Evolutionary conservation across 2,329 filamentous ascomycete species (phyloP).

Genomic region (Aspergillus cejpii): DNA sequence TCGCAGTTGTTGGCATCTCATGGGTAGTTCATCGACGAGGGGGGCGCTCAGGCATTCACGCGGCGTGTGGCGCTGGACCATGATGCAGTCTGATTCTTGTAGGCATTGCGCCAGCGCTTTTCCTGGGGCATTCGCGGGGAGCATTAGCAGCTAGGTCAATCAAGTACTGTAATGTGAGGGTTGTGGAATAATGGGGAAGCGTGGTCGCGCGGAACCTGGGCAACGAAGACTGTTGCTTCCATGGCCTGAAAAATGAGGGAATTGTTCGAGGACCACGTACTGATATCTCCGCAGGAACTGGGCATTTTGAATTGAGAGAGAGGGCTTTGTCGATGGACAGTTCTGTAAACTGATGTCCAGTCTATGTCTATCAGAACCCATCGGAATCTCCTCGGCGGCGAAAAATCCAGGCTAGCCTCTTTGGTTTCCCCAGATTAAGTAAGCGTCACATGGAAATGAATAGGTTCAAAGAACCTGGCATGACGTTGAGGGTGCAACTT

Average conservation of each 20-base stretch:
- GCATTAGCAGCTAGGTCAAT: constrained; percentile 16
- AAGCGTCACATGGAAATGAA: constrained; percentile 25
- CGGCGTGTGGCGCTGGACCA: constrained; percentile 79
- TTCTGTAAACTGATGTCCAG: too few species aligned
- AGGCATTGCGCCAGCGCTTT: constrained; percentile 89
- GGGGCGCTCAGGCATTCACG: constrained; percentile 82
- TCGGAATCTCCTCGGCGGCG: constrained; percentile 5
- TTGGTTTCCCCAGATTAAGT: constrained; percentile 28
- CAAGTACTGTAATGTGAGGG: neutral
- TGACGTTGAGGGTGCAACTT: neutral
- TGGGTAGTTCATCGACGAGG: constrained; percentile 72
- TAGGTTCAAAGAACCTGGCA: neutral
- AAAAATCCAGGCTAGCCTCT: constrained; percentile 9
- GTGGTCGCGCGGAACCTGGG: neutral
- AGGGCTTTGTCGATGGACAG: constrained; percentile 6
- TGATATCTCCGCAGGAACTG: constrained; percentile 92
- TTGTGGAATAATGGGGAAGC: neutral
- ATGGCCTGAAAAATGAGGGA: neutral
- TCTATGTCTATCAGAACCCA: too few species aligned
- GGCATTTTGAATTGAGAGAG: constrained; percentile 57
- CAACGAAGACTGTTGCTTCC: too few species aligned
- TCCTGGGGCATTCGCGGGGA: constrained; percentile 49
- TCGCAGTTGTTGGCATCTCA: constrained; percentile 84
- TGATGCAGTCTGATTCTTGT: constrained; percentile 92
- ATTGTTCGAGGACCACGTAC: constrained; percentile 50